phyloP scores from a whole-genome alignment of 2,329 filamentous ascomycete genomes.

The Colletotrichum salicis region DNA sequence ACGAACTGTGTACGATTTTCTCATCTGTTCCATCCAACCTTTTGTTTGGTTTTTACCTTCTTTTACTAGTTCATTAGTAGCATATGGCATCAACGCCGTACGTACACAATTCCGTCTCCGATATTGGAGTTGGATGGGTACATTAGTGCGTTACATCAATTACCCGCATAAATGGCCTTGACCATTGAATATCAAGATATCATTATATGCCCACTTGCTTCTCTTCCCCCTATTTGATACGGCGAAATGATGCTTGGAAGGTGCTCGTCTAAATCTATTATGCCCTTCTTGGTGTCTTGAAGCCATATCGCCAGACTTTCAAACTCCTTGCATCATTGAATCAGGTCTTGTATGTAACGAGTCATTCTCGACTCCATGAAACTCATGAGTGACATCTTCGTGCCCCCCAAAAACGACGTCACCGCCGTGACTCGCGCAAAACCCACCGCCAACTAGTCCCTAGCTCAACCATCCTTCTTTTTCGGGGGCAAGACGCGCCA shows the following conservation, averaged over 20 bases:
- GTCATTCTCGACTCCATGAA: neutral
- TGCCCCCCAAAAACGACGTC: neutral
- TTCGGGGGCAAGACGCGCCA: constrained; percentile 57
- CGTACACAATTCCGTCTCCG: neutral
- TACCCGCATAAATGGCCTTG: constrained; percentile 19
- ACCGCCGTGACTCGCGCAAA: neutral
- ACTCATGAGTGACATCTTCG: neutral
- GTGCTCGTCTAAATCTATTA: neutral
- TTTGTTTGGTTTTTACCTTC: neutral
- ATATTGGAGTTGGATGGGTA: neutral
- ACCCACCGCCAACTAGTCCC: neutral
- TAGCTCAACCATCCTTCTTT: neutral
- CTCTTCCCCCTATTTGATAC: neutral
- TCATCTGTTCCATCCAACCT: neutral
- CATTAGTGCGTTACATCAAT: neutral
- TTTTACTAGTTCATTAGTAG: neutral
- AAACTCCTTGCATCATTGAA: neutral
- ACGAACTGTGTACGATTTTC: constrained; percentile 29
- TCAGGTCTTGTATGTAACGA: neutral
- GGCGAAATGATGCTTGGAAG: neutral
- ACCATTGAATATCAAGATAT: constrained; percentile 25
- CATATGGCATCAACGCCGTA: constrained; percentile 16
- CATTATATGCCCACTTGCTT: neutral
- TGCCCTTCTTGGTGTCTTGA: neutral
- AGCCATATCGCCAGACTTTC: neutral